A percentile compares a stretch with the other conserved stretches of the same genome.
Conservation (phyloP, 805 yeast species). For the Candida tibetensis region DNA sequence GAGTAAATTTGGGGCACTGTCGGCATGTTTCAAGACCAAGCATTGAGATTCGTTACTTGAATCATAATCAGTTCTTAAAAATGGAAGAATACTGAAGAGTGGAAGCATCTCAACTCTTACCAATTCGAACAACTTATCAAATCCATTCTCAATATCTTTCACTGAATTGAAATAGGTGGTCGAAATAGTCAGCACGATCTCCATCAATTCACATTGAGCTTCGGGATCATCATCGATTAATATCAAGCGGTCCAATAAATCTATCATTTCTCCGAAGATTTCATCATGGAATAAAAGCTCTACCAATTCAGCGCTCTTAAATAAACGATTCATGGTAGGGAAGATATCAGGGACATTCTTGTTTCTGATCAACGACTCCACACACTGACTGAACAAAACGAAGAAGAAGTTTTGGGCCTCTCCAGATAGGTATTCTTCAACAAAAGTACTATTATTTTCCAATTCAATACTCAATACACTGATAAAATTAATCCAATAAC, state of each 20-base stretch:
- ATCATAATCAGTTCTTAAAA: slow-evolving; percentile 48
- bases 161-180: slow-evolving; percentile 17
- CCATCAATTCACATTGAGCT: slow-evolving; percentile 52
- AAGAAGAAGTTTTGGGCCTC: slow-evolving; percentile 69
- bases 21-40: slow-evolving; percentile 25
- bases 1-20: slow-evolving; percentile 35
- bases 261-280: slow-evolving; percentile 72
- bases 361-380: slow-evolving; percentile 61
- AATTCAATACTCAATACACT: slow-evolving; percentile 70
- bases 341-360: slow-evolving; percentile 52
- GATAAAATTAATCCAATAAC: slow-evolving; percentile 73
- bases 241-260: slow-evolving; percentile 69
- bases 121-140: slow-evolving; percentile 81
- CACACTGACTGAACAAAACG: slow-evolving; percentile 78
- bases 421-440: slow-evolving; percentile 49
- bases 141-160: slow-evolving; percentile 47
- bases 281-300: slow-evolving; percentile 60
- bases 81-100: slow-evolving; percentile 58
- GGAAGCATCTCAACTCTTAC: slow-evolving; percentile 67
- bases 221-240: slow-evolving; percentile 59
- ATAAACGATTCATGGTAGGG: slow-evolving; percentile 44
- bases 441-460: slow-evolving; percentile 45
- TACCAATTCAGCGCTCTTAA: slow-evolving; percentile 56
- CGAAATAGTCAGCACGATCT: slow-evolving; percentile 31
- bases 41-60: slow-evolving; percentile 23